Conservation (phyloP, 345 rosid species). For the Orychophragmus violaceus region DNA sequence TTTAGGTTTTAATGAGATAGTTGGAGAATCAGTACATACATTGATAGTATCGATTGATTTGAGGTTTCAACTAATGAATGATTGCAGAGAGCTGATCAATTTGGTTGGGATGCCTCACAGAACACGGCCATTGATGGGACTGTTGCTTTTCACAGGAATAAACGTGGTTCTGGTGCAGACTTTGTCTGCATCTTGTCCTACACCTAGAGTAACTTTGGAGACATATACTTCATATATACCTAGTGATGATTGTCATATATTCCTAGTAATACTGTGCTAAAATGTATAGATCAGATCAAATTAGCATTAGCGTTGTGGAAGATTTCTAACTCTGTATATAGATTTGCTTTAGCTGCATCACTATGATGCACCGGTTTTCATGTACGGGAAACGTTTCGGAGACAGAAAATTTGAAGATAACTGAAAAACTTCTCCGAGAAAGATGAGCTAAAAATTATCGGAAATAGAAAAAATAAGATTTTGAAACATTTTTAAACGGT, state of each 20-base stretch:
- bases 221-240: not conserved
- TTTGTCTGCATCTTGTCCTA: constrained; percentile 59
- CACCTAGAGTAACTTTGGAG: not conserved
- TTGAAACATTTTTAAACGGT: too few species aligned
- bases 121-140: constrained; percentile 47
- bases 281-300: not conserved
- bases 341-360: not conserved
- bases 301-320: not conserved
- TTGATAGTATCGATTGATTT: not conserved
- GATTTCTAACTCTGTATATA: not conserved
- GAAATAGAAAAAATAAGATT: too few species aligned
- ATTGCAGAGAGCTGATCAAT: constrained; percentile 4
- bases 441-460: too few species aligned
- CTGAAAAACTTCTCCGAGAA: too few species aligned
- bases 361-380: too few species aligned
- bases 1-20: not conserved
- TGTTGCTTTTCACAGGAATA: constrained; percentile 47
- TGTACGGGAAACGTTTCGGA: too few species aligned
- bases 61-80: not conserved
- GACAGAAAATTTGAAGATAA: too few species aligned
- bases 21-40: not conserved
- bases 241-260: not conserved
- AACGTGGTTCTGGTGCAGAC: constrained; percentile 40
- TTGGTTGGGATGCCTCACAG: constrained; percentile 40
- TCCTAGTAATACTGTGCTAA: too few species aligned